Conservation (phyloP, 1,139 yeast genomes). For the Pichia terricola region DNA sequence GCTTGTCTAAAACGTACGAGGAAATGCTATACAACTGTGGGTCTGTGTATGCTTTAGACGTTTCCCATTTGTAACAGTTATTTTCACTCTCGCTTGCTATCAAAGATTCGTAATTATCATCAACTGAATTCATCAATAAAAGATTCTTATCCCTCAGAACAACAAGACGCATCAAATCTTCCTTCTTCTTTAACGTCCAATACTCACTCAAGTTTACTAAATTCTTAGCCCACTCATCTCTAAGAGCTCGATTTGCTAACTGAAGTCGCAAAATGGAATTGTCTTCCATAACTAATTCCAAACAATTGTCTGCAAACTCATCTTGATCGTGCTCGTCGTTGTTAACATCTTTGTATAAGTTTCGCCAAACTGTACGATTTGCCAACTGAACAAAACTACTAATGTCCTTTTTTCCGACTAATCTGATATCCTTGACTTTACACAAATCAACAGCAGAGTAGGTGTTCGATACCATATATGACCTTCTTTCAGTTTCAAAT, state of each 20-base stretch:
- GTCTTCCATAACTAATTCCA: constrained; percentile 43
- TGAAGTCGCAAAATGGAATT: constrained; percentile 44
- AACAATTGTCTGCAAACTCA: constrained; percentile 33
- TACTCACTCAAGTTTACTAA: constrained; percentile 38
- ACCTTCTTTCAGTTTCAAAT: constrained; percentile 54
- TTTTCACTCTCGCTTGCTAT: constrained; percentile 32
- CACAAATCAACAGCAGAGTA: constrained; percentile 54
- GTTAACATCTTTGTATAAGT: neutral
- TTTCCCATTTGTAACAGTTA: constrained; percentile 40
- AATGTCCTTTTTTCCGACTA: constrained; percentile 25
- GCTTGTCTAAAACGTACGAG: constrained; percentile 46
- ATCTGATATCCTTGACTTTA: constrained; percentile 33
- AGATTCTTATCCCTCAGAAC: constrained; percentile 39
- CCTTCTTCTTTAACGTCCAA: constrained; percentile 45
- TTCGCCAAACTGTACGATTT: constrained; percentile 36
- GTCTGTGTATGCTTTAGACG: constrained; percentile 44
- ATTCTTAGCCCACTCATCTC: constrained; percentile 60
- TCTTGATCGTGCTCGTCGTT: constrained; percentile 24
- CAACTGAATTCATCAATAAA: constrained; percentile 33
- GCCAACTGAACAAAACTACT: constrained; percentile 30
- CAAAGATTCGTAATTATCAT: constrained; percentile 51
- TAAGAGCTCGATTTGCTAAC: constrained; percentile 39
- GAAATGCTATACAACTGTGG: constrained; percentile 46
- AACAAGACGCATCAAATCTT: constrained; percentile 34
- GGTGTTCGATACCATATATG: constrained; percentile 46